Evolutionary conservation across 176 grass and related monocot species (phyloP), one percentile per base, ranked within the genome.

Genomic region (Lolium multiflorum): DNA sequence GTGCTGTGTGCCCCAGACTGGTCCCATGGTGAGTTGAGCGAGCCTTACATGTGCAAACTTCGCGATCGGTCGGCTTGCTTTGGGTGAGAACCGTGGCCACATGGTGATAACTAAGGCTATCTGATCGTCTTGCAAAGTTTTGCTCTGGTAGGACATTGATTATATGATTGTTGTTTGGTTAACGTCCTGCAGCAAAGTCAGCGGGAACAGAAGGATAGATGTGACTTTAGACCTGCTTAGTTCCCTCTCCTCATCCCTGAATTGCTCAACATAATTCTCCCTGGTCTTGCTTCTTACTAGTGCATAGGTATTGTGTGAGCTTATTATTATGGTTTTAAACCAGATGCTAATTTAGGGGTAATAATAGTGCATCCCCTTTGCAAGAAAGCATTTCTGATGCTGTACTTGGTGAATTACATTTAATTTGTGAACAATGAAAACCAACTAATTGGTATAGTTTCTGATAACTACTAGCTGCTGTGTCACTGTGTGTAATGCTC

Each of bases 1-100:
- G 20, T 22, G 26, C 49, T 74, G 48, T 75, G 47, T 75, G 24
- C 14, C 14, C 13, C 22, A 9, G 72, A 9, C 56, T 84, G 87
- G 87, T 89, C 76, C 87, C 20, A 24, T 12, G 18, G 6, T 21
- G 26, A 54, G 47, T 69, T 54, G 63, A 69, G 47, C 76, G 39
- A 71, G 65, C 28, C 44, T 38, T 38, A 59, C 87, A 89, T 80
- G 82, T 89, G 67, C 75, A 44, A 56, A 84, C 76, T 74, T 75
- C 17, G 58, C 57, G 31, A 14, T 67, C 9, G 68, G 57, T 84
- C 57, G 76, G 74, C 59, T 17, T 7, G 61, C 13, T 52, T 7
- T 5, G n/a, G 47, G 62, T 26, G 50, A 25, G 80, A 68, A 15
- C n/a, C 59, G 39, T 83, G 81, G 61, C 20, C 51, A 78, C 26